phyloP scores from a whole-genome alignment of 2,329 filamentous ascomycete genomes.

The Zasmidium angulare region DNA sequence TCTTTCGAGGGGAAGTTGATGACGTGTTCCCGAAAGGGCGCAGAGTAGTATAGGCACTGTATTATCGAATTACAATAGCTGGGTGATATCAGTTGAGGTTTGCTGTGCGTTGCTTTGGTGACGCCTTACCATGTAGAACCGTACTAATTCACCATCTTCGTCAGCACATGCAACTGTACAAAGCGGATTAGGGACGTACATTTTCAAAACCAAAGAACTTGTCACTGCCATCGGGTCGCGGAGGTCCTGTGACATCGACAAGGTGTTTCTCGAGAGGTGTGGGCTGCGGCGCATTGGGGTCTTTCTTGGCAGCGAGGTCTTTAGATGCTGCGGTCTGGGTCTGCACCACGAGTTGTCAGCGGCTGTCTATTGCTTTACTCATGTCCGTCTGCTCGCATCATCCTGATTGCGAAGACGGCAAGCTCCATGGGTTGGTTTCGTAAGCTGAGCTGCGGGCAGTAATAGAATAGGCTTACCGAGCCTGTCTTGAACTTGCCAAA shows the following conservation, averaged over 20 bases:
- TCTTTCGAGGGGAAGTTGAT: slow-evolving; percentile 81
- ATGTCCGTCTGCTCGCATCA: slow-evolving; percentile 14
- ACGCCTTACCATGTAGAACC: slow-evolving; percentile 87
- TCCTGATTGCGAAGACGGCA: slow-evolving; percentile 8
- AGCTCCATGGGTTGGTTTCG: neutral
- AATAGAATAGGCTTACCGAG: slow-evolving; percentile 34
- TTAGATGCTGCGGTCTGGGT: slow-evolving; percentile 51
- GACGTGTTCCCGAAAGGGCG: slow-evolving; percentile 89
- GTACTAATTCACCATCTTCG: slow-evolving; percentile 61
- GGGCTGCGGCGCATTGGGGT: slow-evolving; percentile 55
- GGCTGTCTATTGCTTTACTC: slow-evolving; percentile 3
- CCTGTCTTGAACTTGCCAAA: slow-evolving; percentile 55
- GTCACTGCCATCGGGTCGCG: slow-evolving; percentile 86
- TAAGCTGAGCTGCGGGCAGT: neutral
- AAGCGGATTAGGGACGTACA: slow-evolving; percentile 56
- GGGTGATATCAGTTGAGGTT: slow-evolving; percentile 19
- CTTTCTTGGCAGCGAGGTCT: slow-evolving; percentile 57
- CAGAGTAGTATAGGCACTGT: slow-evolving; percentile 94
- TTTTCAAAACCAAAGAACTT: slow-evolving; percentile 99
- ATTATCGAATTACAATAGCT: slow-evolving; percentile 99
- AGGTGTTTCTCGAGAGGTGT: slow-evolving; percentile 73
- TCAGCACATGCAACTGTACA: slow-evolving; percentile 8
- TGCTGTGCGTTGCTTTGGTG: neutral
- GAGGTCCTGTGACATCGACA: slow-evolving; percentile 74
- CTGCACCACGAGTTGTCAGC: slow-evolving; percentile 36